Base-by-base conservation (phyloP, 1,284 basidiomycete species). In the Ceratobasidium papillatum region DNA sequence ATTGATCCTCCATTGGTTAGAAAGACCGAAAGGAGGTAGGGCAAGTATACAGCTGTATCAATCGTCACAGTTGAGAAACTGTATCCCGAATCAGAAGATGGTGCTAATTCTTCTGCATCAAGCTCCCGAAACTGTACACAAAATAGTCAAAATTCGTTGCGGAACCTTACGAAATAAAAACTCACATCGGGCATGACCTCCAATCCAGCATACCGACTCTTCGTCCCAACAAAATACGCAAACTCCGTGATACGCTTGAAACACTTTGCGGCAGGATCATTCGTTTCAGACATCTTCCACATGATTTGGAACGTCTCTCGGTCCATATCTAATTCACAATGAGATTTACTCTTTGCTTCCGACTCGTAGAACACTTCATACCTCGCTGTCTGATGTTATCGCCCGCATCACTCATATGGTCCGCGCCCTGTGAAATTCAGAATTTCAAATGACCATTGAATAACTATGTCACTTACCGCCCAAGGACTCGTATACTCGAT, bases 401-500 rank as follows among this genome's bases (percentile, higher is more conserved):
- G 27, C 81, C 84, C 5, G 86, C 85, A 61, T 84, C 80, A 63
- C 87, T 89, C 76, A 92, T 88, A 84, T 92, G 90, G 78, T 93
- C 90, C 0, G 90, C 91, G 30, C 91, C 87, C 87, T 88, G 19
- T 36, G 12, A 2, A 45, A 22, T 56, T 27, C 1, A 69, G 19
- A 43, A 14, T 41, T 19, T 32, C 3, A 5, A 11, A n/a, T 11
- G 9, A 61, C 11, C n/a, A 8, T 43, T 34, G 56, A 14, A 22
- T 38, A 27, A 5, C 30, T 12, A 54, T 4, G 22, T 30, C 27
- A 83, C 89, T 79, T 79, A 92, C 92, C n/a, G 92, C 92, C 92
- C 92, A 94, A n/a, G 87, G 86, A 80, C 90, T 92, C 0, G 92
- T 91, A 78, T 92, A 94, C 32, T 85, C 84, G 79, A 89, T 88